Evolutionary conservation across 768 basidiomycete genomes (phyloP).

Genomic region (Russula vinacea): DNA sequence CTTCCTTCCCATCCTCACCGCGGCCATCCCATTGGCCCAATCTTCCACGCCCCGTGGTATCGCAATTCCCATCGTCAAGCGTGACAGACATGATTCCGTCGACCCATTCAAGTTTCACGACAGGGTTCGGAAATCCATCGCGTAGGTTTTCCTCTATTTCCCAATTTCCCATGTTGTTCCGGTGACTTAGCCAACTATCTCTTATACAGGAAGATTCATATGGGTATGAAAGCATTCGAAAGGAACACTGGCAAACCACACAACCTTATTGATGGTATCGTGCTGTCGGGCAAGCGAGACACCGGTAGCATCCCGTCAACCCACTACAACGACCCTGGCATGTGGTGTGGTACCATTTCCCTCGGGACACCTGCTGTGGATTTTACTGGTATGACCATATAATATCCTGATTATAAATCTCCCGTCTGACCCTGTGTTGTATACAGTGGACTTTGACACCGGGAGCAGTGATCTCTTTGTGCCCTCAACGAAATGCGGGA

Average conservation of each 20-base stretch:
- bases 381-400: constrained; percentile 6
- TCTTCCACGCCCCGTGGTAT: background rate
- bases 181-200: background rate
- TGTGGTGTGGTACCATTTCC: too few species aligned
- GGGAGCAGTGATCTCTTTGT: constrained; percentile 37
- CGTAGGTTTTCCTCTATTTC: background rate
- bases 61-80: constrained; percentile 8
- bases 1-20: background rate
- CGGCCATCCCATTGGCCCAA: background rate
- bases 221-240: constrained; percentile 1
- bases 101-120: too few species aligned
- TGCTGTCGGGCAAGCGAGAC: too few species aligned
- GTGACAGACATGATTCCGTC: too few species aligned
- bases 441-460: constrained; percentile 42
- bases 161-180: too few species aligned
- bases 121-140: background rate
- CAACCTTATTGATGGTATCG: background rate
- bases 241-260: background rate
- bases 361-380: too few species aligned
- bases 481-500: constrained; percentile 34
- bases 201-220: constrained; percentile 14
- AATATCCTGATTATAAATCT: constrained; percentile 34
- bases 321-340: too few species aligned
- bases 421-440: constrained; percentile 33
- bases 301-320: too few species aligned